Base-by-base conservation (phyloP, 257 asterid genomes). In the Fraxinus americana region DNA sequence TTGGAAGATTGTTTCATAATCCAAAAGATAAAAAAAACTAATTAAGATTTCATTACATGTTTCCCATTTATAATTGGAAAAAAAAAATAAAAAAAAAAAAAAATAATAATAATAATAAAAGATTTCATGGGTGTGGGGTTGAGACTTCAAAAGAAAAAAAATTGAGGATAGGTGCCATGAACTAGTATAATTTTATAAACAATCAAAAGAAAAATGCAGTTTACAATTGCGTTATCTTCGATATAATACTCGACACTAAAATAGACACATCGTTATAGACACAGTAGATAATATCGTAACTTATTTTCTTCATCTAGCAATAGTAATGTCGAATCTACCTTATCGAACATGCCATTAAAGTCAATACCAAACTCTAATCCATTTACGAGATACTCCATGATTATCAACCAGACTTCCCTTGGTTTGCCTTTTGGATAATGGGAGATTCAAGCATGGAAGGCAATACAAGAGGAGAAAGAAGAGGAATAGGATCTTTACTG, bases 401-500 rank as follows among this genome's bases (percentile, higher is more conserved):
- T 8, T 63, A 63, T 57, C 75, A 78, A 80, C 57, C 77, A 41
- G 85, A 76, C 29, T 54, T 77, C 16, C 78, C 79, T 43, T 59
- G 34, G 71, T 75, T 78, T 72, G 80, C 75, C 32, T 73, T 81
- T 11, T 85, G 85, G 66, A 67, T 75, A 48, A 39, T 70, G 32
- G 82, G 75, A 78, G 88, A 48, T 36, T 84, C 88, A n/a, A 87
- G 77, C 88, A 87, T 74, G 25, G 89, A 84, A 63, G 93, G 91
- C 86, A 87, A 75, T 59, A 86, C 87, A 32, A 87, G 87, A 36
- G 93, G 91, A 65, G 93, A 84, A 11, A 89, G 90, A 73, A 89
- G 86, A 73, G 91, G 91, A 72, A 87, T 86, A 0, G 93, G 89
- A 80, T 87, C 91, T 87, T 84, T 89, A 81, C 83, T 81, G 1